A percentile compares a stretch with the other conserved stretches of the same genome.
Evolutionary conservation across 75 land plant species (phyloP).

Genomic region (Chamaecyparis obtusa): DNA sequence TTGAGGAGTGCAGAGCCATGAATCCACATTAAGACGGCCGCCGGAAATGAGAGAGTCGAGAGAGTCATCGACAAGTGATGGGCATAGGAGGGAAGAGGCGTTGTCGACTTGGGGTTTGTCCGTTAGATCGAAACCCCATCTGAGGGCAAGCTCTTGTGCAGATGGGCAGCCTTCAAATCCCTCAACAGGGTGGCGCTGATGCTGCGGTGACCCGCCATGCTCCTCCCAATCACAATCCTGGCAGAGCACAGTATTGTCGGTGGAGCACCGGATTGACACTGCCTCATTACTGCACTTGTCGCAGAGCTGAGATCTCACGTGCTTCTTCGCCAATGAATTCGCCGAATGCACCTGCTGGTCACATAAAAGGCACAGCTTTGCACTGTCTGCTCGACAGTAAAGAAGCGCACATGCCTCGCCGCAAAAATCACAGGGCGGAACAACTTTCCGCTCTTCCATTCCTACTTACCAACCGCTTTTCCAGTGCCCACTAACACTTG

Average conservation of each 20-base stretch:
- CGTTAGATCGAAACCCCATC: slow-evolving; percentile 48
- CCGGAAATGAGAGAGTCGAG: background rate
- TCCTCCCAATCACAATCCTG: slow-evolving; percentile 68
- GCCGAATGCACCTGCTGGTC: slow-evolving; percentile 68
- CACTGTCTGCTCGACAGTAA: slow-evolving; percentile 64
- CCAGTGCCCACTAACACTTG: background rate
- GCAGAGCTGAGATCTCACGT: slow-evolving; percentile 70
- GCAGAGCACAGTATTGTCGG: slow-evolving; percentile 56
- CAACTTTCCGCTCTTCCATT: background rate
- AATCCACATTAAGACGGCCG: slow-evolving; percentile 5
- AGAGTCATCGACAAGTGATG: background rate
- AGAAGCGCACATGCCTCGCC: slow-evolving; percentile 31
- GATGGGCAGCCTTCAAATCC: slow-evolving; percentile 58
- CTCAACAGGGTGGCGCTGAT: slow-evolving; percentile 32
- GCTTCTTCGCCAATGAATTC: slow-evolving; percentile 48
- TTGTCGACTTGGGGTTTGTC: background rate
- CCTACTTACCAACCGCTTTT: background rate
- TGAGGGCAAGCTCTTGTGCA: slow-evolving; percentile 34
- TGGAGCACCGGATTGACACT: slow-evolving; percentile 50
- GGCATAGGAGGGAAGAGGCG: no score
- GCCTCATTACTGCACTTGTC: slow-evolving; percentile 54
- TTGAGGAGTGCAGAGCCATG: slow-evolving; percentile 11
- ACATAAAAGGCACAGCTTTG: slow-evolving; percentile 60
- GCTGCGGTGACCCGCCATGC: slow-evolving; percentile 25
- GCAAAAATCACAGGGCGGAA: slow-evolving; percentile 47